Evolutionary conservation across 2,329 filamentous ascomycete species (phyloP).

Genomic region (Colletotrichum sp.): DNA sequence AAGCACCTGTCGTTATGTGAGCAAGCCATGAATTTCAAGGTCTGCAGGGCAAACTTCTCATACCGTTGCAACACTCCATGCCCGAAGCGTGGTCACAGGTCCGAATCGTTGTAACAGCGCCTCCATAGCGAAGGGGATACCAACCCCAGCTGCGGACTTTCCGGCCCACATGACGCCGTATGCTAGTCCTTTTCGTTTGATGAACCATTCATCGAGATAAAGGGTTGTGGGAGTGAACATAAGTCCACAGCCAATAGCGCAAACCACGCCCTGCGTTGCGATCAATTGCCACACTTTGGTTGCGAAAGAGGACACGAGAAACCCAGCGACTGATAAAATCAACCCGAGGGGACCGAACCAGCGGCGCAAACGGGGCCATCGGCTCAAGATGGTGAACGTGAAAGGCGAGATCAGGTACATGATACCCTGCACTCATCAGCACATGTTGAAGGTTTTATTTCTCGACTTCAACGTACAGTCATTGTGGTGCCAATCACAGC

Average conservation of each 20-base stretch:
- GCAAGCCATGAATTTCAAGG: background rate
- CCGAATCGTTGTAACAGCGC: background rate
- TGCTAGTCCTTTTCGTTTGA: background rate
- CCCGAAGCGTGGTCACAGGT: fast-evolving
- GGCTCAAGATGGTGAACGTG: background rate
- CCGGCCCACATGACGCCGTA: background rate
- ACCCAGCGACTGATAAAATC: fast-evolving
- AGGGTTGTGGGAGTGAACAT: background rate
- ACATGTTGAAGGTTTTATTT: background rate
- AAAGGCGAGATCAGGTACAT: background rate
- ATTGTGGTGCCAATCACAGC: background rate
- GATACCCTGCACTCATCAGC: background rate
- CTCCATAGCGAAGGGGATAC: background rate
- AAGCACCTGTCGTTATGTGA: fast-evolving
- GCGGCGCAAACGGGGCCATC: background rate
- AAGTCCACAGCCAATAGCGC: background rate
- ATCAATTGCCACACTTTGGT: background rate
- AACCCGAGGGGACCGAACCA: background rate
- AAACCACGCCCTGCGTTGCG: background rate
- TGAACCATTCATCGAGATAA: background rate
- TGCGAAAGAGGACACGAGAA: fast-evolving
- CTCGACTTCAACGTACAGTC: background rate
- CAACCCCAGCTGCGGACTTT: background rate
- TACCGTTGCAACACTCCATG: background rate
- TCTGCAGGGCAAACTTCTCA: background rate